A percentile compares a stretch with the other conserved stretches of the same genome.
Conservation (phyloP, 2,329 filamentous ascomycete genomes). For the Hymenoscyphus fructigenus region DNA sequence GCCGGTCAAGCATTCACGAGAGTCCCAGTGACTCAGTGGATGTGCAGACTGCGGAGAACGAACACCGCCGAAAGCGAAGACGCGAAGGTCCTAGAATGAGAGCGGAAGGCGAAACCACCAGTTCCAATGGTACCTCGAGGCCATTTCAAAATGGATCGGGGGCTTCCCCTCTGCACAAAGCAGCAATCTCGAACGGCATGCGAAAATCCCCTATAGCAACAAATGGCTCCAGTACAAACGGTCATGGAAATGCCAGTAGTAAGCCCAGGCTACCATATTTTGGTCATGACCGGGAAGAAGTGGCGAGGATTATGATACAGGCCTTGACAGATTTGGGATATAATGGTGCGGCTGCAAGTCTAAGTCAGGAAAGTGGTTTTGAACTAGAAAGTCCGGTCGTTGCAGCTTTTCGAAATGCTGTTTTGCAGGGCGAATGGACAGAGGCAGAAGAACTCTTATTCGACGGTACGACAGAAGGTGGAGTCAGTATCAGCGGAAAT, state of each 20-base stretch:
- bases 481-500: constrained; percentile 39
- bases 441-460: constrained; percentile 82
- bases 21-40: constrained; percentile 28
- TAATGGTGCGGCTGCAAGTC: constrained; percentile 67
- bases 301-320: constrained; percentile 90
- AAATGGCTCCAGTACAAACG: constrained; percentile 51
- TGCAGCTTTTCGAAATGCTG: constrained; percentile 77
- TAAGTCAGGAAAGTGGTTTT: constrained; percentile 81
- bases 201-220: constrained; percentile 46
- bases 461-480: constrained; percentile 46
- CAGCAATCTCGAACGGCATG: constrained; percentile 47
- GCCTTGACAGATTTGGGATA: constrained; percentile 89
- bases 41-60: constrained; percentile 20
- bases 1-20: constrained; percentile 36
- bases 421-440: constrained; percentile 77
- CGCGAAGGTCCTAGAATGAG: constrained; percentile 60
- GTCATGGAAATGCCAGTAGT: constrained; percentile 22
- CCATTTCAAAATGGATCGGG: constrained; percentile 57
- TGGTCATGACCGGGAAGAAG: constrained; percentile 88
- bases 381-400: constrained; percentile 84
- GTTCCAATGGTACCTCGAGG: constrained; percentile 54
- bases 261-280: constrained; percentile 55
- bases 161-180: constrained; percentile 45
- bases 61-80: constrained; percentile 56
- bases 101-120: constrained; percentile 55